Evolutionary conservation across 495 filamentous ascomycete genomes (phyloP), one percentile per base, ranked within the genome.

Genomic region (Coniosporium apollinis): DNA sequence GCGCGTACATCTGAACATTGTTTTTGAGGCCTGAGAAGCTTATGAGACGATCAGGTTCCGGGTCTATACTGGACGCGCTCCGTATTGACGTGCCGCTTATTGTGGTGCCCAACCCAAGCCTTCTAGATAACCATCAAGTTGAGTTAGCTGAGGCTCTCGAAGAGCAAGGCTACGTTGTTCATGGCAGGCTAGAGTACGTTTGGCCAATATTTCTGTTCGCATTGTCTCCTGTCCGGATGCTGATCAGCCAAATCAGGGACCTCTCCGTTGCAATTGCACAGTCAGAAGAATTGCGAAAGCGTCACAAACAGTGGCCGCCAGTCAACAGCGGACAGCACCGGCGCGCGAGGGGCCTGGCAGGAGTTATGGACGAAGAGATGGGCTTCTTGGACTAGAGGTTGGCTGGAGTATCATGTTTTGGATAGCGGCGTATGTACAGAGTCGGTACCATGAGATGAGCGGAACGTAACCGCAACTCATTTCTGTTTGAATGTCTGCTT

Each of bases 41-140:
- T 50, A 37, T 40, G 3, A 32, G 37, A 19, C 8, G 39, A 25
- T 13, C 32, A 92, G 85, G 86, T 37, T 82, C 85, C 16, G 89
- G 89, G 10, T 79, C 80, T n/a, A 81, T 96, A 17, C 62, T 94
- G 1, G 83, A 80, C 51, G 83, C 74, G 0, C 62, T 91, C 19
- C 68, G 83, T 20, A 46, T 69, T 13, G 63, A 65, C 13, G 61
- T 79, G 0, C 71, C 76, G 4, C 52, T 93, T 19, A 70, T 96
- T 30, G 82, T 91, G 3, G 86, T 97, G 16, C 82, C 85, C 5
- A 97, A 97, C 54, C 58, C 70, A 5, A 59, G 62, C 2, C 67
- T 97, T 3, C 72, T 93, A 47, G 82, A 84, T 45, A 92, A 94
- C 45, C 89, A 97, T 48, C 89, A 97, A 54, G 67, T 70, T 22